Conservation (phyloP, 2,329 filamentous ascomycete genomes). For the Zalaria sp. region DNA sequence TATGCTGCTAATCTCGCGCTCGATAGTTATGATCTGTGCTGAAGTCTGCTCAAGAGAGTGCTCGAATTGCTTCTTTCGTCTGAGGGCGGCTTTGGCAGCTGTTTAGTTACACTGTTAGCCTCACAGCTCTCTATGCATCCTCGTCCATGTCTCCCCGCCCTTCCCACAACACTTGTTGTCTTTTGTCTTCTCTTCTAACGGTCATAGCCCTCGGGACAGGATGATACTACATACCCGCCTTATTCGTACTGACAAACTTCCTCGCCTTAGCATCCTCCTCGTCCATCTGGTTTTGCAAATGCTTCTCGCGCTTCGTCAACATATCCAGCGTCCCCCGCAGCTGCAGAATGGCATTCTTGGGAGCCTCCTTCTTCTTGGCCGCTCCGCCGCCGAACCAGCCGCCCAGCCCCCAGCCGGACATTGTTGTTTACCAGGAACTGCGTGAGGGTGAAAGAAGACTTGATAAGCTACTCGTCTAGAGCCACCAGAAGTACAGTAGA, state of each 20-base stretch:
- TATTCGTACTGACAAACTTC: conserved; percentile 81
- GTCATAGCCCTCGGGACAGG: background rate
- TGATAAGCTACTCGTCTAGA: no score
- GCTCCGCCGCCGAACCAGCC: conserved; percentile 75
- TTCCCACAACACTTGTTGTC: no score
- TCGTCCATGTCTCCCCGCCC: background rate
- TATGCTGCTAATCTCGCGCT: conserved; percentile 92
- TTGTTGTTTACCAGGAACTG: conserved; percentile 14
- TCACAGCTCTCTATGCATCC: conserved; percentile 7
- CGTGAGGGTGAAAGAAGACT: background rate
- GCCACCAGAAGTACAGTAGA: background rate
- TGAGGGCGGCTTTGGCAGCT: conserved; percentile 83
- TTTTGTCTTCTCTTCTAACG: background rate
- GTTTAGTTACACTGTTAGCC: conserved; percentile 9
- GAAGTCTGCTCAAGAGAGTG: conserved; percentile 82
- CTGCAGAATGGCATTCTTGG: conserved; percentile 90
- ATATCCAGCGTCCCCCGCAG: conserved; percentile 86
- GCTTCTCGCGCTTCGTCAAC: conserved; percentile 90
- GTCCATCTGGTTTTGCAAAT: conserved; percentile 81
- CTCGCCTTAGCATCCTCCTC: conserved; percentile 80
- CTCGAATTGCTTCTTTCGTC: conserved; percentile 90
- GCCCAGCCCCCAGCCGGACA: conserved; percentile 46
- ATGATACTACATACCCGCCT: conserved; percentile 53
- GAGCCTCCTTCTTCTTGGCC: conserved; percentile 80
- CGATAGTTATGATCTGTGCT: conserved; percentile 79